Evolutionary conservation across 805 yeast species (phyloP).

Genomic region (Candida chauliodis): DNA sequence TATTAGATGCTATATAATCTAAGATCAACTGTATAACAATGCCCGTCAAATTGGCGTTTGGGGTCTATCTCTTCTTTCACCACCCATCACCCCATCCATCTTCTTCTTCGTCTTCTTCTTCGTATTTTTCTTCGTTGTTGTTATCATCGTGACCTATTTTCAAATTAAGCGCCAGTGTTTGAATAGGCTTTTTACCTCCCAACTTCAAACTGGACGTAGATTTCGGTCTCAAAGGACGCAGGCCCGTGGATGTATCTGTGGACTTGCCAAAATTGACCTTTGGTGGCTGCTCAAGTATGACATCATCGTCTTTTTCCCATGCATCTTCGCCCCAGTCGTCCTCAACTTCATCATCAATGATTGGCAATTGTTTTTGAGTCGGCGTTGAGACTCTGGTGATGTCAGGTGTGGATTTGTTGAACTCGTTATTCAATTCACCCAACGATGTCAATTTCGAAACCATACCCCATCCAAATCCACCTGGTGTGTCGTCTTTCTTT

Average conservation of each 20-base stretch:
- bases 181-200: conserved; percentile 14
- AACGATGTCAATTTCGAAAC: conserved; percentile 33
- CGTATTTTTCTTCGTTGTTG: conserved; percentile 13
- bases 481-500: conserved; percentile 8
- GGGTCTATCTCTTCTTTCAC: too few species aligned
- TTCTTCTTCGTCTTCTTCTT: conserved; percentile 25
- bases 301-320: conserved; percentile 16
- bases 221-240: background rate
- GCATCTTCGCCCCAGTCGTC: conserved; percentile 12
- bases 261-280: conserved; percentile 8
- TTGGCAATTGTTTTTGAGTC: conserved; percentile 11
- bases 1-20: too few species aligned
- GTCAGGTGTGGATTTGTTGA: conserved; percentile 36
- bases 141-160: conserved; percentile 13
- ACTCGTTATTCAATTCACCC: conserved; percentile 29
- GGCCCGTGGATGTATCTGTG: conserved; percentile 7
- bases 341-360: conserved; percentile 1
- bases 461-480: conserved; percentile 35
- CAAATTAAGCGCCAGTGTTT: conserved; percentile 19
- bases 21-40: too few species aligned
- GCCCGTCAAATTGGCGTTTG: too few species aligned
- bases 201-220: conserved; percentile 18
- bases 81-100: conserved; percentile 34
- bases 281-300: conserved; percentile 10
- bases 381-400: conserved; percentile 28